Conservation (phyloP, 768 basidiomycete genomes). For the Filobasidium floriforme region DNA sequence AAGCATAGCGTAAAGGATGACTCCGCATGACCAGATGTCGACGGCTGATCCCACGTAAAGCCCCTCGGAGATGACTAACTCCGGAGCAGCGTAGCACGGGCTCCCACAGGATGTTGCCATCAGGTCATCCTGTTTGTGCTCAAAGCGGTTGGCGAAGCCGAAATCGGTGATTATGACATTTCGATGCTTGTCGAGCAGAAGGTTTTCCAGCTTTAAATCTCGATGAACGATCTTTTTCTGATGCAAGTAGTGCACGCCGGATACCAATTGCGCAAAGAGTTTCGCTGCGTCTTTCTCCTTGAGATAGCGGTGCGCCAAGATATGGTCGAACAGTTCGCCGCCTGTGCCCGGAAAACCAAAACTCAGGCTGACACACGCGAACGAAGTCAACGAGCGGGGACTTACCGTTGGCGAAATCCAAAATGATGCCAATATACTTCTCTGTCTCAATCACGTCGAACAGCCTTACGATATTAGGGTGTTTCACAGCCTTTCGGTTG, state of each 20-base stretch:
- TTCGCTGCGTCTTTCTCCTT: slow-evolving; percentile 88
- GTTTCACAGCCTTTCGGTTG: slow-evolving; percentile 66
- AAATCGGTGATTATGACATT: slow-evolving; percentile 99
- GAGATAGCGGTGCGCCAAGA: slow-evolving; percentile 92
- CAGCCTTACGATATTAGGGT: slow-evolving; percentile 94
- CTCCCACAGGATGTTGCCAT: slow-evolving; percentile 98
- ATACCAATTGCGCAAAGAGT: slow-evolving; percentile 95
- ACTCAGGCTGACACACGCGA: slow-evolving; percentile 61
- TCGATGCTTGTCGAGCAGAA: slow-evolving; percentile 89
- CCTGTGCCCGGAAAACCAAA: slow-evolving; percentile 30
- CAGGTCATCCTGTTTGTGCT: slow-evolving; percentile 82
- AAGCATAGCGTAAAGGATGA: slow-evolving; percentile 96
- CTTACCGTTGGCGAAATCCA: slow-evolving; percentile 89
- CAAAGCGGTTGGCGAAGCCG: slow-evolving; percentile 96
- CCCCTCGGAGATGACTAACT: slow-evolving; percentile 94
- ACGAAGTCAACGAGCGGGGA: slow-evolving; percentile 46
- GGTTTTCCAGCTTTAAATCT: slow-evolving; percentile 96
- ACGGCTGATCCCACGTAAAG: slow-evolving; percentile 95
- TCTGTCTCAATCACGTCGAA: slow-evolving; percentile 99
- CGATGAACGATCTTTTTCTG: slow-evolving; percentile 99
- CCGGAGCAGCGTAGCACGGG: slow-evolving; percentile 96
- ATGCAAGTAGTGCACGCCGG: slow-evolving; percentile 97
- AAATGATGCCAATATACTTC: slow-evolving; percentile 98
- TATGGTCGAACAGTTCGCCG: slow-evolving; percentile 97
- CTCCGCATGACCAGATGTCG: slow-evolving; percentile 97